phyloP scores from a whole-genome alignment of 805 yeast genomes.

The Pichia eremophila region DNA sequence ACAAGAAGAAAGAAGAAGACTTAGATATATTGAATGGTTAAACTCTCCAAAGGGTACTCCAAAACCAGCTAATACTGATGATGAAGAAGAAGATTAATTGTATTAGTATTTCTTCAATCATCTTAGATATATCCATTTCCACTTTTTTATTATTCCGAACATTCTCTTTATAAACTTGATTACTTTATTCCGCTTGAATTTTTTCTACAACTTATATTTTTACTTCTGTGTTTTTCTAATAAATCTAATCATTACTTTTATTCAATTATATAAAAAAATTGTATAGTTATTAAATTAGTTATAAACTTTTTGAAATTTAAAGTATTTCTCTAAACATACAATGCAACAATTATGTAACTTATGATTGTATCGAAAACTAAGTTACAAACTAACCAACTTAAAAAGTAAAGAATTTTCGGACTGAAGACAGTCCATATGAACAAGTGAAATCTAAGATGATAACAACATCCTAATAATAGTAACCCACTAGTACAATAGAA shows the following conservation, averaged over 20 bases:
- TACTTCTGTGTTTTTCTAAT: background rate
- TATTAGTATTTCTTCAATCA: background rate
- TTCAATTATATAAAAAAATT: background rate
- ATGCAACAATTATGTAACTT: slow-evolving; percentile 13
- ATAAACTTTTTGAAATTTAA: too few species aligned
- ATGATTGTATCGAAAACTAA: slow-evolving; percentile 30
- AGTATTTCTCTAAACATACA: slow-evolving; percentile 6
- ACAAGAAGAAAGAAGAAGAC: slow-evolving; percentile 87
- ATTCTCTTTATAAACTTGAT: background rate
- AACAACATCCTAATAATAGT: slow-evolving; percentile 60
- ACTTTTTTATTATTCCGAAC: background rate
- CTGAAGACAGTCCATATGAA: slow-evolving; percentile 98
- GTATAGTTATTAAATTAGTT: background rate
- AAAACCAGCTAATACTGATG: slow-evolving; percentile 87
- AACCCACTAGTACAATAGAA: slow-evolving; percentile 55
- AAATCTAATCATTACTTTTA: background rate
- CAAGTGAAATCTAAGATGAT: slow-evolving; percentile 67
- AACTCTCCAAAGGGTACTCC: slow-evolving; percentile 97
- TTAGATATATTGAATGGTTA: slow-evolving; percentile 91
- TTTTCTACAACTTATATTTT: background rate
- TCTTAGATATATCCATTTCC: background rate
- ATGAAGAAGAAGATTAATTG: slow-evolving; percentile 44
- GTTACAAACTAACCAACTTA: slow-evolving; percentile 59
- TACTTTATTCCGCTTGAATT: slow-evolving; percentile 4
- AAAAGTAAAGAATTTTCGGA: slow-evolving; percentile 77